Base-by-base conservation (phyloP, 2,329 filamentous ascomycete species). In the Aspergillus fischeri region DNA sequence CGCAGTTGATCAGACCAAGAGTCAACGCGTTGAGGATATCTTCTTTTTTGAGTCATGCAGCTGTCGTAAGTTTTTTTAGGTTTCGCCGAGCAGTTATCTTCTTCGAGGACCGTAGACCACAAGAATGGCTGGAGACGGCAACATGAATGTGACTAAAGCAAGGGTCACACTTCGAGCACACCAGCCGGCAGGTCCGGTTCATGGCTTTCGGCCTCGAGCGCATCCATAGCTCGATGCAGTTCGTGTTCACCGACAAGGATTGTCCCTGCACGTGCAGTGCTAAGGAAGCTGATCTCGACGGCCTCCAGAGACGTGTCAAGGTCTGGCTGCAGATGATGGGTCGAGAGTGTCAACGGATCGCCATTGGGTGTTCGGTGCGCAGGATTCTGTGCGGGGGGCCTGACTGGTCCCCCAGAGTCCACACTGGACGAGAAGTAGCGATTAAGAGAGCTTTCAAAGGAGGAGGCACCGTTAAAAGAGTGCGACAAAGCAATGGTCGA, bases 261-360 rank as follows among this genome's bases (percentile, higher is more conserved):
- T 4, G 91, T 92, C 1, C 93, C 93, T 0, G 92, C 91, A 45
- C 88, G 84, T 4, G 91, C 92, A 0, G 93, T 97, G 59, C 89
- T 94, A 60, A 97, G 78, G 72, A 97, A 97, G 57, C 89, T 93
- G 75, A 97, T 86, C 71, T 97, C 92, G 0, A 91, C 84, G 1
- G 70, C 75, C 57, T 74, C 71, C 54, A 60, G 71, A 24, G 61
- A 64, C 10, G 60, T 27, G 52, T 70, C 67, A n/a, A 68, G 48
- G 63, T 72, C 66, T 2, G 71, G 68, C 52, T 72, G 64, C 17
- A 73, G 63, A 41, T 67, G 68, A 55, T 73, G 70, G 0, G 66
- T 68, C 4, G 61, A 48, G n/a, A 55, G 59, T 38, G 56, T 28
- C 2, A 32, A 11, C 21, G 10, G 11, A 25, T 55, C 48, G 44